These are phyloP conservation scores for Epichloe sp. DNA, from an alignment of 2,329 filamentous ascomycete genomes.

Conservation along the genomic window DNA sequence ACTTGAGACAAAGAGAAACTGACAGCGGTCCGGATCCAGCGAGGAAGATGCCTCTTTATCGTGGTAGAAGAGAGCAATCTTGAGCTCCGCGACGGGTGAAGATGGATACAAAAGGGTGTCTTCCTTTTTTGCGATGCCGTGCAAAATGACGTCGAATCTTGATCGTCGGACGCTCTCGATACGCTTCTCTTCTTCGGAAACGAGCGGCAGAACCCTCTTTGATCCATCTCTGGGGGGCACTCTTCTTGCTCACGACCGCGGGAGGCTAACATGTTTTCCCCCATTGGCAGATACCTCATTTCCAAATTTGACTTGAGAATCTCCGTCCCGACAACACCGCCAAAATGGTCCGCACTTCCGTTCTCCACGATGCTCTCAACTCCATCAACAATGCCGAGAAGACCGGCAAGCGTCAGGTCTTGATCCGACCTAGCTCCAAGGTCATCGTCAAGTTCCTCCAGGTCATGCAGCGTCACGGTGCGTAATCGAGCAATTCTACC, in stretches of 20 bases:
- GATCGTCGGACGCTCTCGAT: conserved; percentile 26
- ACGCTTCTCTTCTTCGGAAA: conserved; percentile 51
- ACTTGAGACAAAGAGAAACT: conserved; percentile 5
- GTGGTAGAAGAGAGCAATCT: conserved; percentile 53
- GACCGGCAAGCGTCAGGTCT: conserved; percentile 96
- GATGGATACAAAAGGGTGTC: neutral
- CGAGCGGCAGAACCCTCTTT: conserved; percentile 60
- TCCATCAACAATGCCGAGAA: conserved; percentile 99
- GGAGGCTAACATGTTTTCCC: conserved; percentile 43
- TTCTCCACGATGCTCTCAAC: conserved; percentile 98
- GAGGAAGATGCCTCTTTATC: conserved; percentile 31
- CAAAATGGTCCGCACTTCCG: conserved; percentile 98
- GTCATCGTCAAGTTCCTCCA: conserved; percentile 99
- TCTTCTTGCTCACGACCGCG: conserved; percentile 52
- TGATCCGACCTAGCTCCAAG: conserved; percentile 97
- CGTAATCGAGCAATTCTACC: conserved; percentile 26
- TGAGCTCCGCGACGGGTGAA: conserved; percentile 17
- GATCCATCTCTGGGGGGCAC: conserved; percentile 44
- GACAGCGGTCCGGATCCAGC: conserved; percentile 20
- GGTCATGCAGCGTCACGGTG: conserved; percentile 99
- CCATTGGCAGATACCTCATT: conserved; percentile 50
- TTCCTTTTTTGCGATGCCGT: neutral
- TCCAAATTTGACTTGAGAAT: conserved; percentile 63
- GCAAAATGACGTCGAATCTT: neutral
- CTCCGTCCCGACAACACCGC: conserved; percentile 46